Base-by-base conservation (phyloP, 352 stramenopile species). In the Pythium graminicola region DNA sequence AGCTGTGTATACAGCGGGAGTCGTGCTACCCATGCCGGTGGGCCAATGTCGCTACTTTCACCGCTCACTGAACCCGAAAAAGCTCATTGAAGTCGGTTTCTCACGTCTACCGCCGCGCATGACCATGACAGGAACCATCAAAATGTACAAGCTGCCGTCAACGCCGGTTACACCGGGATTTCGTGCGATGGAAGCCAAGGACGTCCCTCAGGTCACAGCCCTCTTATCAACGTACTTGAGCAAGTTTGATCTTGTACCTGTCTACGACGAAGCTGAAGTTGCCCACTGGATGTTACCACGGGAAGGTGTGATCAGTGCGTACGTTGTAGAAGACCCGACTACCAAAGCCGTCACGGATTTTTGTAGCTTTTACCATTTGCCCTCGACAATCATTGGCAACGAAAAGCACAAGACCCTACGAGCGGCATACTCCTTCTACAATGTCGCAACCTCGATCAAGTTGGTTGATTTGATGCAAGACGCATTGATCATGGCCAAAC, bases 401-500 rank as follows among this genome's bases (percentile, higher is more conserved):
- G 61, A 80, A 22, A 97, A 98, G 71, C 86, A 99, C 73, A 73
- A 85, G 29, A 96, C 82, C 38, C 81, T 99, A n/a, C 85, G 88
- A 64, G 97, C 96, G 1, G 96, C 91, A 13, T 99, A 99, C 74
- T 97, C 88, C 48, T 99, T 98, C 62, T 99, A 99, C 78, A 99
- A 99, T 54, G 73, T 89, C 44, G 78, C 78, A 24, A 89, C 68
- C 13, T 82, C 73, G 4, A 64, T 89, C 45, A 47, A 63, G 39
- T 69, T 88, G 13, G 60, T 53, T 14, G 38, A 76, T 31, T 55
- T 90, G 27, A 85, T 90, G 77, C 70, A 86, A 28, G 74, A 87
- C 56, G 57, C 68, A 27, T 54, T 86, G 3, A 58, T 85, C 3
- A 66, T 84, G 63, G 70, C 76, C 35, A 79, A 84, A 48, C 61